Evolutionary conservation across 148 eudicot genomes (phyloP), one percentile per base, ranked within the genome.

Genomic region (Chenopodium quinoa): DNA sequence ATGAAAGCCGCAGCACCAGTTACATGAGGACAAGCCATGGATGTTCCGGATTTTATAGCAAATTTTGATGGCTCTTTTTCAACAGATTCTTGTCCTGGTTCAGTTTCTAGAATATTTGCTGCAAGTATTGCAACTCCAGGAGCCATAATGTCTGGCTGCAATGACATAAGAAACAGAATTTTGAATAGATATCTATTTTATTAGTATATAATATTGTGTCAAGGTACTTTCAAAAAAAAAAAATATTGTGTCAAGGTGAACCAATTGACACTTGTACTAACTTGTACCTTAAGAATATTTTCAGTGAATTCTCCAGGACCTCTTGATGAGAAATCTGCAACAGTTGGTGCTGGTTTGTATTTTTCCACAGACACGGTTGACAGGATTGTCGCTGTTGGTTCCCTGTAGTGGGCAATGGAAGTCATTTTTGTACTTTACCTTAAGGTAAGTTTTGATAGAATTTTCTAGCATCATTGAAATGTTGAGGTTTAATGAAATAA

Each of bases 1-100:
- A 93, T 77, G 73, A 86, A 86, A 23, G 92, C 93, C 64, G 89
- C 89, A 46, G 91, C 90, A 25, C 93, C 97, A 20, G 87, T 84
- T 13, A 91, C 92, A 77, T 91, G 94, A 44, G 97, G 97, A 73
- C 97, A 93, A 31, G 97, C 92, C 94, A 93, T 91, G 52, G 95
- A 93, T 44, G 97, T 93, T 75, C 97, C 97, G 0, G 94, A 93
- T 80, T 69, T 83, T 46, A 92, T 63, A 25, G 83, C 89, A 56
- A 87, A 91, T 13, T 74, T 50, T 5, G 92, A 83, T 6, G 84
- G 80, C 67, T 83, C 71, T 58, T 71, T 81, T 46, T 88, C 88
- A 3, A 76, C 58, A 70, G 85, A 83, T 22, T 82, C 80, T 7
- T 87, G 75, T 22, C 82, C 75, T 58, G 84, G 69, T 40, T 82